Conservation (phyloP, 1,139 yeast genomes). For the Nadsonia starkeyi-henricii region DNA sequence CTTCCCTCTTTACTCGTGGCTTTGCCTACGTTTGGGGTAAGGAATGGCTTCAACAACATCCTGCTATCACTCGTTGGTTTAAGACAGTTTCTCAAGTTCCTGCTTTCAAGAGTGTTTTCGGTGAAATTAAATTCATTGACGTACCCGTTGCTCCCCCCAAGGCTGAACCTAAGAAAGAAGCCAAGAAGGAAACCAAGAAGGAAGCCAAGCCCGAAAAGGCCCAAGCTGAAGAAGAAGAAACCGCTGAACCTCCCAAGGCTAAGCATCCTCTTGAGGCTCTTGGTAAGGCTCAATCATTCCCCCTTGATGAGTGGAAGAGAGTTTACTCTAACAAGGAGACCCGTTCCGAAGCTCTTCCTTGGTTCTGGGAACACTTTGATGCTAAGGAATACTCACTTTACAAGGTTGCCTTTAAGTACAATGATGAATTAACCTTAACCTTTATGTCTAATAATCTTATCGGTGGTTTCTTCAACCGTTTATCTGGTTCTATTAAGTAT, state of each 20-base stretch:
- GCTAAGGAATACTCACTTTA: constrained; percentile 89
- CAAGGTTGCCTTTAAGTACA: constrained; percentile 94
- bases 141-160: constrained; percentile 68
- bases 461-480: constrained; percentile 98
- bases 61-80: constrained; percentile 77
- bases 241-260: constrained; percentile 40
- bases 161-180: constrained; percentile 54
- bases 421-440: constrained; percentile 91
- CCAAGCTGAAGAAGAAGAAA: constrained; percentile 20
- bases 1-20: constrained; percentile 46
- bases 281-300: constrained; percentile 46
- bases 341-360: constrained; percentile 86
- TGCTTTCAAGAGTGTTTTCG: constrained; percentile 43
- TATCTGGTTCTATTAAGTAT: constrained; percentile 82
- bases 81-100: constrained; percentile 47
- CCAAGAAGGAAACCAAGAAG: constrained; percentile 22
- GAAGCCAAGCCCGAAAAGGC: constrained; percentile 22
- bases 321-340: constrained; percentile 94
- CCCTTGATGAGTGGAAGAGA: constrained; percentile 94
- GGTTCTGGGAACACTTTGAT: constrained; percentile 96
- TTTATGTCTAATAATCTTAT: constrained; percentile 97
- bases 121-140: constrained; percentile 51
- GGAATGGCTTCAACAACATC: constrained; percentile 66
- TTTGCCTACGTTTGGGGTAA: constrained; percentile 56
- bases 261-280: constrained; percentile 86